These are phyloP conservation scores for Picea glauca DNA, from an alignment of 75 land plant genomes.

Conservation along the genomic window DNA sequence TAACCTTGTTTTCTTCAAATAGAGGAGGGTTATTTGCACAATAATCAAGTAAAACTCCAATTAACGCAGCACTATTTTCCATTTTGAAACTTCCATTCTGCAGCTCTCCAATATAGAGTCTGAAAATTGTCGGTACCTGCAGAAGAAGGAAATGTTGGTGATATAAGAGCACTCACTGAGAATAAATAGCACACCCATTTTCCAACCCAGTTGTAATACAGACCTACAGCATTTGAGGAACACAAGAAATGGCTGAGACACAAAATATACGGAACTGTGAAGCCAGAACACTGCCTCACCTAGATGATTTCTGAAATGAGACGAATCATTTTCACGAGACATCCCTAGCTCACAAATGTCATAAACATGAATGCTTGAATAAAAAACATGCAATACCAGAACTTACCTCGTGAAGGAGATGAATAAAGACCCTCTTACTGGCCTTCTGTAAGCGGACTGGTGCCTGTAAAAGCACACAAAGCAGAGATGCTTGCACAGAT, in stretches of 20 bases:
- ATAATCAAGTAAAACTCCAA: slow-evolving; percentile 58
- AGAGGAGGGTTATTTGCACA: slow-evolving; percentile 26
- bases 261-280: neutral
- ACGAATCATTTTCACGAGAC: neutral
- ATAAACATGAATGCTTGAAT: neutral
- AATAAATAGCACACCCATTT: neutral
- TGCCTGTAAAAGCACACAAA: slow-evolving; percentile 50
- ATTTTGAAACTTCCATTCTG: slow-evolving; percentile 48
- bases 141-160: slow-evolving; percentile 6
- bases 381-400: neutral
- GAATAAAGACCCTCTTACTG: slow-evolving; percentile 44
- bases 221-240: neutral
- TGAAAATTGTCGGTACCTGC: slow-evolving; percentile 55
- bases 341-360: neutral
- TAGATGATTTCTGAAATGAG: neutral
- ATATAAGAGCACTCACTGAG: neutral
- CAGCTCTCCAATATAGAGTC: slow-evolving; percentile 62
- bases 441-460: slow-evolving; percentile 54
- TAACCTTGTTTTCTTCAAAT: slow-evolving; percentile 67
- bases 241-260: neutral
- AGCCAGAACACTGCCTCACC: neutral
- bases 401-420: slow-evolving; percentile 57
- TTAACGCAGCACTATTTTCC: slow-evolving; percentile 54
- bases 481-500: slow-evolving; percentile 57
- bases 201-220: neutral